Conservation (phyloP, 306 rosid genomes). For the Nissolia schottii region DNA sequence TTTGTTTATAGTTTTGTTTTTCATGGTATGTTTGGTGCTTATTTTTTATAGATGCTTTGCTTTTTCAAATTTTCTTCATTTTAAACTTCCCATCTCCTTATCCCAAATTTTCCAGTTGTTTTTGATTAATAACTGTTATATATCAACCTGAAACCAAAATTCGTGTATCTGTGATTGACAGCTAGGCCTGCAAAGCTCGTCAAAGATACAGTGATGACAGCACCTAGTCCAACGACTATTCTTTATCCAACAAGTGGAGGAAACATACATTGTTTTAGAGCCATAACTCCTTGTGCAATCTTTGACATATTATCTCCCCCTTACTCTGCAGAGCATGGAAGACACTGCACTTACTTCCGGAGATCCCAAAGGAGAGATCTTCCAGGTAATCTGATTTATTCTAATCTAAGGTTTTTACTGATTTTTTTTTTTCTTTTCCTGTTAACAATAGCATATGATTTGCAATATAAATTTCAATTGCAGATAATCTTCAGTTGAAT, state of each 20-base stretch:
- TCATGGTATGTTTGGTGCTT: too few relatives aligned
- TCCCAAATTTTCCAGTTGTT: not conserved
- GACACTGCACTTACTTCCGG: constrained; percentile 90
- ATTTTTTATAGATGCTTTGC: too few relatives aligned
- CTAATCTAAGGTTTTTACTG: not conserved
- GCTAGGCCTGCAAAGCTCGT: constrained; percentile 92
- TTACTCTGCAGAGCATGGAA: constrained; percentile 72
- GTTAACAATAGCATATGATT: not conserved
- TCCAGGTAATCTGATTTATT: constrained; percentile 49
- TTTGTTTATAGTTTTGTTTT: too few relatives aligned
- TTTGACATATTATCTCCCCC: constrained; percentile 89
- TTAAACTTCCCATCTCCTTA: not conserved
- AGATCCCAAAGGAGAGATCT: constrained; percentile 59
- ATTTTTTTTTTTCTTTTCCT: not conserved
- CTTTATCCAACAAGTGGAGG: constrained; percentile 91
- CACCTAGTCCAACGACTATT: constrained; percentile 76
- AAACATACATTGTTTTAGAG: constrained; percentile 84
- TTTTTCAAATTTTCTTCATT: not conserved
- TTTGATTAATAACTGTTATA: not conserved
- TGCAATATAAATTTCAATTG: constrained; percentile 1
- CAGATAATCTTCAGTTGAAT: constrained; percentile 49
- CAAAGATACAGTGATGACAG: constrained; percentile 69
- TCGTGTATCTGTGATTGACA: constrained; percentile 33
- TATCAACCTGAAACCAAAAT: constrained; percentile 19
- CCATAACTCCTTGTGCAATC: constrained; percentile 85